Evolutionary conservation across 2,329 filamentous ascomycete genomes (phyloP).

Genomic region (Helotiales sp.): DNA sequence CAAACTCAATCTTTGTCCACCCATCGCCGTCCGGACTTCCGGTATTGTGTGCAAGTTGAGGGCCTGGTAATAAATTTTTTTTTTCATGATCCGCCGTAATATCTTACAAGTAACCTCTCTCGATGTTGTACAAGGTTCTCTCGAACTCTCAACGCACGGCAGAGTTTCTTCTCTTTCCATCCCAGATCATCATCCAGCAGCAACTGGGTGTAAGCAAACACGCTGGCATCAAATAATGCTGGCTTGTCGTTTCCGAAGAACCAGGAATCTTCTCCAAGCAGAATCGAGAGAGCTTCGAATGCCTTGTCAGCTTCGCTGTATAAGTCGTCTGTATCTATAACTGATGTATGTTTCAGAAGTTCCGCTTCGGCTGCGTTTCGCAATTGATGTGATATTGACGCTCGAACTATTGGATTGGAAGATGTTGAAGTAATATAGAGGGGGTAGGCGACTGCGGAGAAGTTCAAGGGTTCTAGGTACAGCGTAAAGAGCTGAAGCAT

Average conservation of each 20-base stretch:
- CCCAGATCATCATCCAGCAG: slow-evolving; percentile 63
- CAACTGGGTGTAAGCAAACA: slow-evolving; percentile 89
- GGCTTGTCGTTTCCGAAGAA: slow-evolving; percentile 63
- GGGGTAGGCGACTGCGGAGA: slow-evolving; percentile 63
- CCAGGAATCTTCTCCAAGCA: slow-evolving; percentile 63
- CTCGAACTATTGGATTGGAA: slow-evolving; percentile 64
- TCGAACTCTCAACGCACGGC: slow-evolving; percentile 59
- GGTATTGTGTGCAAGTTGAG: background rate
- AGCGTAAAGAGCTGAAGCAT: slow-evolving; percentile 70
- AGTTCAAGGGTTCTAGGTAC: slow-evolving; percentile 76
- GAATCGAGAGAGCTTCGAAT: slow-evolving; percentile 62
- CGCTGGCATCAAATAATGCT: slow-evolving; percentile 80
- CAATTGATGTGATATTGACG: slow-evolving; percentile 68
- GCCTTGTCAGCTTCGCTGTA: slow-evolving; percentile 66
- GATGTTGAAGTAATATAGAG: slow-evolving; percentile 76
- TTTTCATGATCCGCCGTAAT: slow-evolving; percentile 37
- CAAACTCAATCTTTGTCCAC: background rate
- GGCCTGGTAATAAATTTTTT: background rate
- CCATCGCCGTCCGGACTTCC: background rate
- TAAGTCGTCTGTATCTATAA: slow-evolving; percentile 61
- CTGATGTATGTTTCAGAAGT: slow-evolving; percentile 67
- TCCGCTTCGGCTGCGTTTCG: slow-evolving; percentile 75
- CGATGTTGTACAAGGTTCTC: slow-evolving; percentile 69
- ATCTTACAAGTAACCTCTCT: slow-evolving; percentile 55
- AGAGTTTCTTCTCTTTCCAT: slow-evolving; percentile 69